Base-by-base conservation (phyloP, 1,139 yeast genomes). In the Pichia sp. region DNA sequence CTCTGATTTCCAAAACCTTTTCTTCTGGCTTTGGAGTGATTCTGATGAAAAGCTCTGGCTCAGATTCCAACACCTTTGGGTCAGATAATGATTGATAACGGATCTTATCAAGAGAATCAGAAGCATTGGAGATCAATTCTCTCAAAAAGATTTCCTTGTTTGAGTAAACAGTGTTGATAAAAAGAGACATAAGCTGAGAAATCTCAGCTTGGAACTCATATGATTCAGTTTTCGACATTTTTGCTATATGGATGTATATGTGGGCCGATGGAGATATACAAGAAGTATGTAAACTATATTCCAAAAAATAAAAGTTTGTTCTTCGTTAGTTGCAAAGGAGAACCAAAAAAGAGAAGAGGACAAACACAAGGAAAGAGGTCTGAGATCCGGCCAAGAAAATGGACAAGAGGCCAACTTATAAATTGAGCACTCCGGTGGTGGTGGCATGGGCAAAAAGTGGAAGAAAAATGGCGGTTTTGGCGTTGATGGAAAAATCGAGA, bases 161-260 rank as follows among this genome's bases (percentile, higher is more conserved):
- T 58, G 99, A 93, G 79, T 95, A 95, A 71, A 95, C 99, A 58
- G 99, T 95, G 90, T 95, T 95, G 80, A 95, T 93, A 91, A 95
- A 91, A 83, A 93, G 86, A 75, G 97, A 89, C 98, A 95, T 88
- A 85, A 95, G 84, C 96, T 93, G 99, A 86, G 98, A 88, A 77
- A 93, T 95, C 91, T 93, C 99, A 84, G 99, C 99, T 76, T 96
- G 97, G 80, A 93, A 93, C 81, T 93, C 99, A 74, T 83, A 90
- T 60, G 95, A 85, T 80, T 87, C 95, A 71, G 81, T 75, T 71
- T 81, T 81, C 71, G 66, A 61, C 91, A 84, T 84, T 58, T 41
- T 51, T 40, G 43, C 8, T 20, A 24, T 6, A 9, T 44, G 16
- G 14, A 17, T 10, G 17, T 46, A 10, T 49, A 24, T 29, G 30